phyloP scores from a whole-genome alignment of 1,139 yeast species.

The Pichia sp. region DNA sequence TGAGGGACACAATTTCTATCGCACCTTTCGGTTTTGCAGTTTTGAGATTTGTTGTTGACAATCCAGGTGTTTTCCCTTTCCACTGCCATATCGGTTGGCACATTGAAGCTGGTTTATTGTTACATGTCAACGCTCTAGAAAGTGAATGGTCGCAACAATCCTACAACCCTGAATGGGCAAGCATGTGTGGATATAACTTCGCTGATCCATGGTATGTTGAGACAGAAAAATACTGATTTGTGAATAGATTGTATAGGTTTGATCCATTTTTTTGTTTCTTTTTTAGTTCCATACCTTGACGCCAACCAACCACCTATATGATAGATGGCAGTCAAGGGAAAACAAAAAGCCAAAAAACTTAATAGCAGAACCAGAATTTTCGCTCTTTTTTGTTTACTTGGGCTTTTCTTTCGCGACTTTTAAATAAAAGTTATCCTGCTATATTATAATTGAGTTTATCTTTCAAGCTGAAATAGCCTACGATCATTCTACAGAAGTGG shows the following conservation, averaged over 20 bases:
- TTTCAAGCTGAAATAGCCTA: no score
- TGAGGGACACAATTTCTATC: slow-evolving; percentile 61
- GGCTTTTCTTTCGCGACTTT: no score
- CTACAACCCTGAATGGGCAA: slow-evolving; percentile 7
- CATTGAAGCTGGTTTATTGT: slow-evolving; percentile 65
- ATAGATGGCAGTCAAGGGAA: no score
- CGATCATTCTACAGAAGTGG: no score
- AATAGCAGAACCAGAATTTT: no score
- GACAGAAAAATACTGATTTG: background rate
- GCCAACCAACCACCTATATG: no score
- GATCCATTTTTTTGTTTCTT: background rate
- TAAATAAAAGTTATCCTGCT: no score
- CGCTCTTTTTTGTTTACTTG: no score
- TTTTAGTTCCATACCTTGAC: no score
- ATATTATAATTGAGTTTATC: no score
- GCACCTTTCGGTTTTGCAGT: slow-evolving; percentile 61
- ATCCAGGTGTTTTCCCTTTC: slow-evolving; percentile 92
- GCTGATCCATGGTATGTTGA: slow-evolving; percentile 1
- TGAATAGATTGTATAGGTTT: background rate
- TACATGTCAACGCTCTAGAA: slow-evolving; percentile 13
- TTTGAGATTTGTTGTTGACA: slow-evolving; percentile 63
- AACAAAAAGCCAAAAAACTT: no score
- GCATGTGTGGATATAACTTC: slow-evolving; percentile 12
- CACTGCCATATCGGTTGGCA: slow-evolving; percentile 97
- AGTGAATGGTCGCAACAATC: slow-evolving; percentile 9